phyloP scores from a whole-genome alignment of 2,329 filamentous ascomycete genomes.

The Clathrospora elynae region DNA sequence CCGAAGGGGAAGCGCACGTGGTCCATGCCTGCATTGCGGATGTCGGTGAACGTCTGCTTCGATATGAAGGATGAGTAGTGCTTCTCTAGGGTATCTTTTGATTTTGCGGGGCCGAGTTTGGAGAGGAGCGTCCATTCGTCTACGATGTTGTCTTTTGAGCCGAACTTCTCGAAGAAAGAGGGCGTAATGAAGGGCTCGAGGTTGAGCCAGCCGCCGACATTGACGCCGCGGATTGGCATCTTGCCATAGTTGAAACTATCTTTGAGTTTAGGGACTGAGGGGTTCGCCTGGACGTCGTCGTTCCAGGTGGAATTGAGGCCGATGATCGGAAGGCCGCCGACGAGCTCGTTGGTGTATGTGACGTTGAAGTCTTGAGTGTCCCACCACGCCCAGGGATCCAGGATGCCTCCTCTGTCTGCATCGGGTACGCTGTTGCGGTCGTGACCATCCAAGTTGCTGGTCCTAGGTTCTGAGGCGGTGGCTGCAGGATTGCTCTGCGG shows the following conservation, averaged over 20 bases:
- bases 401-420: constrained; percentile 72
- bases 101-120: constrained; percentile 69
- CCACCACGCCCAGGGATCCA: constrained; percentile 92
- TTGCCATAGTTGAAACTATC: constrained; percentile 78
- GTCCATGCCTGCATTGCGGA: constrained; percentile 85
- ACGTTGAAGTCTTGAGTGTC: constrained; percentile 91
- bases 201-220: constrained; percentile 90
- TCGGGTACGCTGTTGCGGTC: constrained; percentile 53
- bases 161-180: constrained; percentile 78
- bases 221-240: constrained; percentile 84
- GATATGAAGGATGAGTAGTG: constrained; percentile 92
- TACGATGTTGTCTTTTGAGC: constrained; percentile 66
- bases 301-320: constrained; percentile 86
- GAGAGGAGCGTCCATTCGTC: constrained; percentile 84
- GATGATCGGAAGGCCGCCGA: constrained; percentile 89
- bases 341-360: constrained; percentile 83
- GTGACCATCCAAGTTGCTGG: constrained; percentile 53
- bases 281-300: constrained; percentile 77
- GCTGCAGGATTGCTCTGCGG: constrained; percentile 27
- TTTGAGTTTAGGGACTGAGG: constrained; percentile 77
- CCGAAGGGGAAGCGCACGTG: constrained; percentile 95
- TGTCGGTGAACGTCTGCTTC: constrained; percentile 81
- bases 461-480: constrained; percentile 44
- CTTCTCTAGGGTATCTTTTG: constrained; percentile 73
- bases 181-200: constrained; percentile 96